Conservation (phyloP, 345 rosid species). For the Eucalyptus cloeziana region DNA sequence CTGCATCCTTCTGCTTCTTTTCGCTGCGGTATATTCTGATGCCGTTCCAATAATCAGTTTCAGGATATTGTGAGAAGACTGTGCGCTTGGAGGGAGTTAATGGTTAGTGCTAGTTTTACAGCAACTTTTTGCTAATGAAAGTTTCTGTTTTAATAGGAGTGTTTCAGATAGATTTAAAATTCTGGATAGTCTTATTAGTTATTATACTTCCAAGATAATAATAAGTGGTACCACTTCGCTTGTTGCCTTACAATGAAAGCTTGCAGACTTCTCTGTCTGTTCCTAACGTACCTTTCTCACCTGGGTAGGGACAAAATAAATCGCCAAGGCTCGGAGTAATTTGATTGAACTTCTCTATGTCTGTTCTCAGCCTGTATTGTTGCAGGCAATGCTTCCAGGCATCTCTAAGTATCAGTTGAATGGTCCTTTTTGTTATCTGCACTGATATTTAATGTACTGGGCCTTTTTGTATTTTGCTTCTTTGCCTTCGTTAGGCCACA, state of each 20-base stretch:
- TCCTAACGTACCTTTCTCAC: neutral
- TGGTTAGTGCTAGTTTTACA: slow-evolving; percentile 39
- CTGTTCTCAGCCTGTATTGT: neutral
- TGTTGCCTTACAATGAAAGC: neutral
- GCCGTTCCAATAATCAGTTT: slow-evolving; percentile 13
- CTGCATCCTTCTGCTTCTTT: neutral
- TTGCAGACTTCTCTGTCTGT: neutral
- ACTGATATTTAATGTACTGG: neutral
- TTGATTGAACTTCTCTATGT: neutral
- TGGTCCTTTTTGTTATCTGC: neutral
- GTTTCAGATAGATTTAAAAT: neutral
- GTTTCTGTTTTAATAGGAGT: neutral
- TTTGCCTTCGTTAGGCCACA: neutral
- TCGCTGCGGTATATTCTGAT: neutral
- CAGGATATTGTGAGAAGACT: slow-evolving; percentile 74
- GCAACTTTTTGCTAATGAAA: neutral
- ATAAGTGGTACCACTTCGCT: neutral
- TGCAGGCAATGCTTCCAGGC: neutral
- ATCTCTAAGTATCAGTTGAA: neutral
- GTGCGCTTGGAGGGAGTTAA: slow-evolving; percentile 92
- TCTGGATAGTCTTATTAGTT: neutral
- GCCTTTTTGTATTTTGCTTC: neutral
- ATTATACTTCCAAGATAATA: neutral
- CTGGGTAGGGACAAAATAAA: neutral
- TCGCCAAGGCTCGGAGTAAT: neutral